Evolutionary conservation across 2,329 filamentous ascomycete species (phyloP).

Genomic region (Penicillium sp.): DNA sequence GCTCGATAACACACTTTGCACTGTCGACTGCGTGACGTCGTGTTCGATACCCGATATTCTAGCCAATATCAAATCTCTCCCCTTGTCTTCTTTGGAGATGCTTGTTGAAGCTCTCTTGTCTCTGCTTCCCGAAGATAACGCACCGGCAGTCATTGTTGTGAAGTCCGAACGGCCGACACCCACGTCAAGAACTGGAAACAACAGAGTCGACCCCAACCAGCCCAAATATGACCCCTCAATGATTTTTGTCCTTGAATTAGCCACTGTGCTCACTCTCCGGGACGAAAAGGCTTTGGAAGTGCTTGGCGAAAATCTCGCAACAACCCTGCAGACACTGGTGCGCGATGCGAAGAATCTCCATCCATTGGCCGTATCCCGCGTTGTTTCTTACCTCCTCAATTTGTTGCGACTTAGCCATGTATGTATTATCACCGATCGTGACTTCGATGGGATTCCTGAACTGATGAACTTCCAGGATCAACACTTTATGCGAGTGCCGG

Average conservation of each 20-base stretch:
- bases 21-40: constrained; percentile 89
- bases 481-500: constrained; percentile 87
- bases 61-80: constrained; percentile 71
- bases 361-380: constrained; percentile 77
- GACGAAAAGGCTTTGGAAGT: constrained; percentile 70
- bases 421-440: constrained; percentile 41
- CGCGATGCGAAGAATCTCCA: constrained; percentile 79
- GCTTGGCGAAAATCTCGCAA: constrained; percentile 77
- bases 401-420: constrained; percentile 84
- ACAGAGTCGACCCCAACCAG: constrained; percentile 56
- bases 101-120: constrained; percentile 74
- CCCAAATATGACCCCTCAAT: constrained; percentile 80
- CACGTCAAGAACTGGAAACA: constrained; percentile 59
- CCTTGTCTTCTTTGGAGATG: constrained; percentile 58
- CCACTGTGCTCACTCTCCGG: constrained; percentile 76
- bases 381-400: constrained; percentile 82
- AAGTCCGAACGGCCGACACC: constrained; percentile 78
- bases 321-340: constrained; percentile 77
- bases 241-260: constrained; percentile 88
- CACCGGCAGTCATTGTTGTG: constrained; percentile 79
- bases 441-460: neutral
- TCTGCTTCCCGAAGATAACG: constrained; percentile 83
- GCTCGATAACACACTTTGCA: constrained; percentile 90
- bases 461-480: constrained; percentile 63
- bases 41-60: constrained; percentile 84